Base-by-base conservation (phyloP, 495 filamentous ascomycete species). In the Xylaria nigripes region DNA sequence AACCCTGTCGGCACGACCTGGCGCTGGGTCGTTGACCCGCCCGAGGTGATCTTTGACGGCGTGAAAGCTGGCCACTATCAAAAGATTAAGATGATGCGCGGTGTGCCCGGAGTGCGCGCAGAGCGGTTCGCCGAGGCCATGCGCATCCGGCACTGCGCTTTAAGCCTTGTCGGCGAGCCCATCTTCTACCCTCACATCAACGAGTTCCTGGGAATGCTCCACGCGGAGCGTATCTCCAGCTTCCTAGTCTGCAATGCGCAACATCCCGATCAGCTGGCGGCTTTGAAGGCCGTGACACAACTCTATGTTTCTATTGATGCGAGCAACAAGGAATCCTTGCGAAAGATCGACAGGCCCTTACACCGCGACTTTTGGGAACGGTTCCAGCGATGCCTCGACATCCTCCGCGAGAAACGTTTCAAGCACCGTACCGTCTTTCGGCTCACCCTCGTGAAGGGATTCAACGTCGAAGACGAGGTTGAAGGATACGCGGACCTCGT, bases 111-210 rank as follows among this genome's bases (percentile, higher is more conserved):
- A 8, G 89, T 97, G 6, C 80, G 92, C 8, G 87, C 92, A 0
- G 92, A 96, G 68, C 79, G 92, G 13, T 96, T 95, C 63, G 83
- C 83, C 4, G 92, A 96, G 69, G 92, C 91, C 0, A 91, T 96
- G 86, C 79, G 83, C 24, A 94, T 97, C 56, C 79, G 87, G 2
- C 92, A 97, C 68, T 97, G 92, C 67, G 92, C 92, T 0, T 74
- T 97, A 19, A 86, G 81, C 62, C 76, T 97, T 41, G 92, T 97
- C 34, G 92, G 92, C 53, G 92, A 97, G 66, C 92, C 92, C 6
- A 95, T 97, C 58, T 97, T 96, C 77, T 97, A 97, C 68, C 92
- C 92, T 19, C 85, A 92, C 68, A 97, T 97, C 73, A 96, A 97
- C 69, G 85, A 86, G 57, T 90, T 97, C 64, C 68, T 92, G 1